These are phyloP conservation scores for Coemansia erecta DNA, from an alignment of 192 early-diverging fungal species.

Conservation along the genomic window DNA sequence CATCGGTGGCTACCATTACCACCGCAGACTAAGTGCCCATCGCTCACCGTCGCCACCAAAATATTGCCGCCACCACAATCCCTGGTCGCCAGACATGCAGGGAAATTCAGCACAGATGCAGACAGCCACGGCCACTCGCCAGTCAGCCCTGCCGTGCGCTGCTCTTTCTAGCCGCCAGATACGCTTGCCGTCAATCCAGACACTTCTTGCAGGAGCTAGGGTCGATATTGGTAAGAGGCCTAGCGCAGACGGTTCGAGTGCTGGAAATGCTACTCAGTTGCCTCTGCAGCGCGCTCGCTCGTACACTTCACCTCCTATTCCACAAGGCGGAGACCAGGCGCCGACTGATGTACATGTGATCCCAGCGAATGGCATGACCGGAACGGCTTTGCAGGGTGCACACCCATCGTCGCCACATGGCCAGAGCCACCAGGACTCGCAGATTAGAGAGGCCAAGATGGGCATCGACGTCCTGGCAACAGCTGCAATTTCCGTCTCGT, in stretches of 20 bases:
- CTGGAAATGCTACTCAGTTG: neutral
- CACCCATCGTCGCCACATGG: constrained; percentile 2
- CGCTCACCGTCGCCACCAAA: constrained; percentile 10
- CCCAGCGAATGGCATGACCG: neutral
- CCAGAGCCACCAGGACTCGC: constrained; percentile 18
- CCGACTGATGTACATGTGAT: neutral
- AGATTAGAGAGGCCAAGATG: constrained; percentile 36
- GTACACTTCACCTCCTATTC: constrained; percentile 24
- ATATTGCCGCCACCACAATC: neutral
- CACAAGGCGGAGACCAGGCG: neutral
- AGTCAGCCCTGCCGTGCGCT: constrained; percentile 3
- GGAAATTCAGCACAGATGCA: neutral
- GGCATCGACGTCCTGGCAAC: constrained; percentile 48
- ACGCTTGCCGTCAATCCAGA: constrained; percentile 35
- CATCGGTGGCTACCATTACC: constrained; percentile 1
- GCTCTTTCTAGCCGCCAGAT: constrained; percentile 1
- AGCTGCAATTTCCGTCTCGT: constrained; percentile 46
- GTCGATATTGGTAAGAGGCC: neutral
- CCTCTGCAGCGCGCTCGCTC: constrained; percentile 13
- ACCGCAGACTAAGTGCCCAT: constrained; percentile 1
- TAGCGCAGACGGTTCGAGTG: neutral
- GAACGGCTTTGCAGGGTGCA: neutral
- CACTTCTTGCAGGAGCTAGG: constrained; percentile 25
- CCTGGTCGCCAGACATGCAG: neutral
- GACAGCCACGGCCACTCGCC: neutral